A percentile compares a stretch with the other conserved stretches of the same genome.
These are phyloP conservation scores for Gossypium thurberi DNA, from an alignment of 345 rosid genomes.

Conservation along the genomic window DNA sequence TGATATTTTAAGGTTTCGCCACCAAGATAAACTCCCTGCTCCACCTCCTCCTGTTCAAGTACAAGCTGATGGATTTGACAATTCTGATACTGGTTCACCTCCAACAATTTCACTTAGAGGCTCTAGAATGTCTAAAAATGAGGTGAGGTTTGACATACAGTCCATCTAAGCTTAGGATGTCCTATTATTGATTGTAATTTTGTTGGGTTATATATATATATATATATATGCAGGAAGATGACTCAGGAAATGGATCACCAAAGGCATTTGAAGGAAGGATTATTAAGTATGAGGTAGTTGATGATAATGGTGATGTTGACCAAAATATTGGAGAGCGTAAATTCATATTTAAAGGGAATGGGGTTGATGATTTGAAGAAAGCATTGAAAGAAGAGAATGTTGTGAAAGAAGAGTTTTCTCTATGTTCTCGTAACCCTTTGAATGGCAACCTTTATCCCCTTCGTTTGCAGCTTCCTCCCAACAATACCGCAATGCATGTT, in stretches of 20 bases:
- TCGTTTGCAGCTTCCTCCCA: constrained; percentile 90
- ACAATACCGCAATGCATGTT: constrained; percentile 66
- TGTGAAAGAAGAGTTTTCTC: constrained; percentile 34
- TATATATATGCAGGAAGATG: constrained; percentile 30
- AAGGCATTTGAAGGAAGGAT: constrained; percentile 53
- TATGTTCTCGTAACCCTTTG: constrained; percentile 73
- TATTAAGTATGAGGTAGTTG: constrained; percentile 52
- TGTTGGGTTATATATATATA: too few species aligned
- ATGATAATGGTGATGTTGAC: constrained; percentile 44
- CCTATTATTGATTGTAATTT: too few species aligned
- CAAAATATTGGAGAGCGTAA: constrained; percentile 34
- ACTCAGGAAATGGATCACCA: constrained; percentile 21
- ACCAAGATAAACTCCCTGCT: constrained; percentile 10
- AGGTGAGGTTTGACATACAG: constrained; percentile 32
- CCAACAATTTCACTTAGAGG: constrained; percentile 22
- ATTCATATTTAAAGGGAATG: constrained; percentile 58
- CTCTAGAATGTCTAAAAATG: constrained; percentile 18
- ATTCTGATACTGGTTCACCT: constrained; percentile 31
- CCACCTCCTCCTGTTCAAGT: constrained; percentile 12
- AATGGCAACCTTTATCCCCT: constrained; percentile 75
- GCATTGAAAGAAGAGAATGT: constrained; percentile 59
- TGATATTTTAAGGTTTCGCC: constrained; percentile 43
- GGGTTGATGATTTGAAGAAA: constrained; percentile 53
- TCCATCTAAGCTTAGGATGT: not conserved
- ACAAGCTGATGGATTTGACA: not conserved